Conservation (phyloP, 1,284 basidiomycete genomes). For the Waitea zeae region DNA sequence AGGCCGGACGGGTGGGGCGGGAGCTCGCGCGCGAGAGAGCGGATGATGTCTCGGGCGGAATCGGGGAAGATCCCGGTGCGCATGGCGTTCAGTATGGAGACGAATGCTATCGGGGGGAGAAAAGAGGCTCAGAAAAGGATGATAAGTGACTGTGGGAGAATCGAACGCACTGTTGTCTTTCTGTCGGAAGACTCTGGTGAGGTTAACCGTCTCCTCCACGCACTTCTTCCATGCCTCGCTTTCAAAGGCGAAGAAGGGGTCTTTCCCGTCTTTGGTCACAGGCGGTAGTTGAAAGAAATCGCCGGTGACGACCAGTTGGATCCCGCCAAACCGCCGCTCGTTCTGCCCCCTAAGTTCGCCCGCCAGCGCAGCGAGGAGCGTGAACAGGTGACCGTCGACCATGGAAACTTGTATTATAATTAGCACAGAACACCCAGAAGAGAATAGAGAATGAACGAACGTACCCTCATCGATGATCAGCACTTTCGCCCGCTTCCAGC, state of each 20-base stretch:
- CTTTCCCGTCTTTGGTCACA: constrained; percentile 56
- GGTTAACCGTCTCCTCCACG: constrained; percentile 65
- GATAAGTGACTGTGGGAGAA: not conserved
- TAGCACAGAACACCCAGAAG: constrained; percentile 1
- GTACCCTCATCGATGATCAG: constrained; percentile 91
- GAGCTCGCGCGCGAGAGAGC: constrained; percentile 21
- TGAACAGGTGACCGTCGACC: constrained; percentile 88
- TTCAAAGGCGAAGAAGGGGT: constrained; percentile 79
- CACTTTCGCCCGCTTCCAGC: constrained; percentile 34
- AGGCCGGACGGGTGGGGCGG: constrained; percentile 22
- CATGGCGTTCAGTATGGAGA: constrained; percentile 86
- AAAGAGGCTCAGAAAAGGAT: not conserved
- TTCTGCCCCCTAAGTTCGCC: constrained; percentile 33
- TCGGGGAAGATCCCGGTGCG: constrained; percentile 45
- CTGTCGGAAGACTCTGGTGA: constrained; percentile 34
- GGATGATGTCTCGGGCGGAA: constrained; percentile 28
- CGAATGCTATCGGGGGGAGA: constrained; percentile 38
- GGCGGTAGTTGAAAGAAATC: constrained; percentile 98
- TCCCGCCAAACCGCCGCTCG: constrained; percentile 77
- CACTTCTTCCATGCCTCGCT: constrained; percentile 69
- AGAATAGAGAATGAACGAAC: constrained; percentile 4
- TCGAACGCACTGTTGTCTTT: constrained; percentile 8
- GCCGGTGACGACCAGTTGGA: constrained; percentile 85
- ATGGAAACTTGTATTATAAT: constrained; percentile 87
- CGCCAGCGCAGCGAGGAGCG: constrained; percentile 45